Percentiles rank a stretch among this genome's conserved stretches.
Conservation (phyloP, 495 filamentous ascomycete species). For the Penicillium paxilli region DNA sequence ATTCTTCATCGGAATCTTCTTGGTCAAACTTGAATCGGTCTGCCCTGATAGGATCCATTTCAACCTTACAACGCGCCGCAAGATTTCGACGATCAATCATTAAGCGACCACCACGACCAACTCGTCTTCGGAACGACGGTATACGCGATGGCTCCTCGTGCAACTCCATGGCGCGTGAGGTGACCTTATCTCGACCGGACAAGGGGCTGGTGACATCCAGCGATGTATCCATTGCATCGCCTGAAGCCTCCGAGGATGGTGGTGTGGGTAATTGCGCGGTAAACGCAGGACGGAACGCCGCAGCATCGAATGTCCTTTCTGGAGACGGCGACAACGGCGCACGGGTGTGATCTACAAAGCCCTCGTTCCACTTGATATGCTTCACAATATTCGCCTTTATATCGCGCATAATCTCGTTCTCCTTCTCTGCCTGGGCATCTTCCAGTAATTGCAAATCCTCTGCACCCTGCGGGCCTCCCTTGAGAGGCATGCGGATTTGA, state of each 20-base stretch:
- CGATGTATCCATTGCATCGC: constrained; percentile 50
- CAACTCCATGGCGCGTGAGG: constrained; percentile 44
- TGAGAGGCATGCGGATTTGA: constrained; percentile 67
- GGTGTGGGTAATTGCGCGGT: constrained; percentile 84
- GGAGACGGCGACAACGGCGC: constrained; percentile 74
- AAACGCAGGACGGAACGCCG: constrained; percentile 71
- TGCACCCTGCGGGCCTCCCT: constrained; percentile 65
- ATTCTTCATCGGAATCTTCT: constrained; percentile 66
- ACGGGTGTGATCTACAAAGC: constrained; percentile 79
- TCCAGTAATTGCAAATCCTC: constrained; percentile 74
- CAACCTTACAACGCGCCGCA: constrained; percentile 49
- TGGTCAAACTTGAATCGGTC: constrained; percentile 86
- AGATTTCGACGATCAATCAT: constrained; percentile 73
- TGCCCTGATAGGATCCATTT: constrained; percentile 51
- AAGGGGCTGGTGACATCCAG: constrained; percentile 43
- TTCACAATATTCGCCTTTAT: constrained; percentile 79
- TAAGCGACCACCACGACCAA: constrained; percentile 75
- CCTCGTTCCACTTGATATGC: constrained; percentile 84
- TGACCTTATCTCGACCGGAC: constrained; percentile 50
- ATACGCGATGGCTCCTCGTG: constrained; percentile 48
- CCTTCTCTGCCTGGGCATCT: constrained; percentile 77
- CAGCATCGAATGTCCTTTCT: constrained; percentile 56
- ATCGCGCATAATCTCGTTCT: constrained; percentile 72
- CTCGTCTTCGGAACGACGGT: constrained; percentile 65
- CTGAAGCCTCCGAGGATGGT: constrained; percentile 74